These are phyloP conservation scores for Thraustotheca clavata DNA, from an alignment of 352 stramenopile genomes.

Conservation along the genomic window DNA sequence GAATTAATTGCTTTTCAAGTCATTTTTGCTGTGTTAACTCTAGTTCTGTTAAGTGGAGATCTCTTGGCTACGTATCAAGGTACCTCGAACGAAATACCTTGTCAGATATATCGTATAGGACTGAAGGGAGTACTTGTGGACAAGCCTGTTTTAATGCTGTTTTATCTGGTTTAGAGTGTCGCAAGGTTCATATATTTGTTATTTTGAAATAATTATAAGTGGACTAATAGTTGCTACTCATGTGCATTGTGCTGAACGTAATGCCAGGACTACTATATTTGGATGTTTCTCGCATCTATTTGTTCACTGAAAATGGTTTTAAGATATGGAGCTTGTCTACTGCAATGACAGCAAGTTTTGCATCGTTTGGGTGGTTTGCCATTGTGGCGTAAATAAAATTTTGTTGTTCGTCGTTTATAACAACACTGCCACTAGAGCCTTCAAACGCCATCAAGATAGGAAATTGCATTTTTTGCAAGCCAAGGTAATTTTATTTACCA, in stretches of 20 bases:
- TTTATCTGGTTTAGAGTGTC: constrained; percentile 8
- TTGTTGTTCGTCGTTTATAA: not conserved
- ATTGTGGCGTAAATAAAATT: not conserved
- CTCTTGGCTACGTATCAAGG: constrained; percentile 14
- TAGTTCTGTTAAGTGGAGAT: constrained; percentile 1
- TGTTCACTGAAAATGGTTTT: constrained; percentile 4
- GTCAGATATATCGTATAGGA: not conserved
- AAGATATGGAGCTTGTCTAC: constrained; percentile 7
- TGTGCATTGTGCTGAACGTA: not conserved
- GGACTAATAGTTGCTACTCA: not conserved
- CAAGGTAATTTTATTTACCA: not conserved
- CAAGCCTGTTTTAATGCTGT: constrained; percentile 6
- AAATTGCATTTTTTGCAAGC: not conserved
- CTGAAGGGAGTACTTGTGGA: constrained; percentile 1
- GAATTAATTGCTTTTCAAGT: constrained; percentile 14
- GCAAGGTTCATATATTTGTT: constrained; percentile 10
- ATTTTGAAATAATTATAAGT: no score
- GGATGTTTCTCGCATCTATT: constrained; percentile 14
- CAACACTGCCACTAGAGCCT: constrained; percentile 5
- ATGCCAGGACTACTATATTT: constrained; percentile 3
- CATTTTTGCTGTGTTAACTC: not conserved
- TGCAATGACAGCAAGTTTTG: not conserved
- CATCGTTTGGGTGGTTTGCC: not conserved
- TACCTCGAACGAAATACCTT: not conserved
- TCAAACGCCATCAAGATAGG: constrained; percentile 2